Evolutionary conservation across 306 rosid genomes (phyloP).

Genomic region (Datisca glomerata): DNA sequence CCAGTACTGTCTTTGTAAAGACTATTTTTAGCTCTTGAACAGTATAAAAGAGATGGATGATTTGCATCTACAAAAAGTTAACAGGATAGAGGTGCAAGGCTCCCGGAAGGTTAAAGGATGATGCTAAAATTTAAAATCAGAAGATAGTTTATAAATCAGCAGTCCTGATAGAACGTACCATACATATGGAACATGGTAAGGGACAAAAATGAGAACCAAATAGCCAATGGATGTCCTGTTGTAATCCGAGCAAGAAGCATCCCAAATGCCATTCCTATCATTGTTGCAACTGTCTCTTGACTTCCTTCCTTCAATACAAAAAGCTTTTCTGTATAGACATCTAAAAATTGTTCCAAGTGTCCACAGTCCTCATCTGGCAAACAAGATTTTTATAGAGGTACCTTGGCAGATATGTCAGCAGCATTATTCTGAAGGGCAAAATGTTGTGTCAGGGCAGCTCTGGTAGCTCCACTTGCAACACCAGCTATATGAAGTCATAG

Average conservation of each 20-base stretch:
- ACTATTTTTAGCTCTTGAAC: too few relatives aligned
- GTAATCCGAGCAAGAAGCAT: conserved; percentile 82
- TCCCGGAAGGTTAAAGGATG: too few relatives aligned
- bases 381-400: conserved; percentile 10
- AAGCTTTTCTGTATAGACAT: not conserved
- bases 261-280: conserved; percentile 86
- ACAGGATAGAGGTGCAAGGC: too few relatives aligned
- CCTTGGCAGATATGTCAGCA: conserved; percentile 64
- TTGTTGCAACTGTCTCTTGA: conserved; percentile 66
- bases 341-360: not conserved
- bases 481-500: conserved; percentile 51
- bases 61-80: too few relatives aligned
- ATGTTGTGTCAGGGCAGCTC: conserved; percentile 99
- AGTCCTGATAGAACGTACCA: conserved; percentile 31
- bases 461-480: conserved; percentile 98
- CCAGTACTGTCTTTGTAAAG: too few relatives aligned
- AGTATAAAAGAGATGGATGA: too few relatives aligned
- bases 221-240: conserved; percentile 55
- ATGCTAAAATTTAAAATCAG: not conserved
- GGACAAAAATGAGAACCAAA: conserved; percentile 70
- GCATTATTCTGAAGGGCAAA: conserved; percentile 69
- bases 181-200: conserved; percentile 79
- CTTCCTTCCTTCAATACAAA: conserved; percentile 37
- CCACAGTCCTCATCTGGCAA: conserved; percentile 1
- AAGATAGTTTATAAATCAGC: not conserved